Conservation (phyloP, 2,329 filamentous ascomycete species). For the Colletotrichum sp. region DNA sequence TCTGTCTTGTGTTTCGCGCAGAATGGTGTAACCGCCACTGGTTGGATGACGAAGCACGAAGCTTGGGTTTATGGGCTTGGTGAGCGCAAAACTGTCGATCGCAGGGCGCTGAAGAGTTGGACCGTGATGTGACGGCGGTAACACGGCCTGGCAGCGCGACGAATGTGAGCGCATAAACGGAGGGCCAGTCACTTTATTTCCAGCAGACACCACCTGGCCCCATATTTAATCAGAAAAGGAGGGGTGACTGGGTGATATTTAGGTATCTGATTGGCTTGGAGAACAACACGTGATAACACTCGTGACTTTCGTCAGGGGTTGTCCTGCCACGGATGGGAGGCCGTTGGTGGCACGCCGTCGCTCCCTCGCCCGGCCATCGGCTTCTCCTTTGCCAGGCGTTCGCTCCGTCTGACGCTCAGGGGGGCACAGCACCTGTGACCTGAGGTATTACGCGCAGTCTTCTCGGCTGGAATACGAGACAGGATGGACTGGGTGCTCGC, state of each 20-base stretch:
- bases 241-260: not conserved
- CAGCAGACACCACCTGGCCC: not conserved
- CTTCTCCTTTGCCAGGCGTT: not conserved
- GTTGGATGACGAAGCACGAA: not conserved
- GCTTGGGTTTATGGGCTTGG: not conserved
- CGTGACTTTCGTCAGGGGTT: not conserved
- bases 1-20: not conserved
- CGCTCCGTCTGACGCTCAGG: not conserved
- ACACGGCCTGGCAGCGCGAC: not conserved
- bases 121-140: not conserved
- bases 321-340: not conserved
- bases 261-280: not conserved
- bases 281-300: rapidly evolving
- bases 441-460: not conserved
- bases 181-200: not conserved
- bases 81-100: not conserved
- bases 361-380: not conserved
- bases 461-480: slow-evolving; percentile 1
- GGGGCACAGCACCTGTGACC: not conserved
- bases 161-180: not conserved
- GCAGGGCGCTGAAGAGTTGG: not conserved
- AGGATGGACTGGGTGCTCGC: not conserved
- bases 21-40: not conserved
- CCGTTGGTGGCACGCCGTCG: not conserved
- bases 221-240: slow-evolving; percentile 8